Conservation (phyloP, 2,329 filamentous ascomycete genomes). For the Penicillium sp. region DNA sequence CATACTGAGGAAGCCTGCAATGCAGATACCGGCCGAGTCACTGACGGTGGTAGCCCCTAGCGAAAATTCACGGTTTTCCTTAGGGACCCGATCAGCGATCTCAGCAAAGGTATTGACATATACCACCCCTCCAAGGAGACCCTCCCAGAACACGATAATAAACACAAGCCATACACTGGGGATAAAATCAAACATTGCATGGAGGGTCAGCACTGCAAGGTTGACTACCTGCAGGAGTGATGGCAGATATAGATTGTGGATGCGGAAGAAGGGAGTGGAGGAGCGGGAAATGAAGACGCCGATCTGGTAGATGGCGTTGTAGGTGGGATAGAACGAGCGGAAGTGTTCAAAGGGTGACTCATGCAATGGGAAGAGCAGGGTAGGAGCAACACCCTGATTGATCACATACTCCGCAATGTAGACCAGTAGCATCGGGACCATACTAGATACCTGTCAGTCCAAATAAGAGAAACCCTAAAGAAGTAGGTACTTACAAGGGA, state of each 20-base stretch:
- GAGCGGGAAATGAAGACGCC: conserved; percentile 94
- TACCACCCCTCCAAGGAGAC: conserved; percentile 81
- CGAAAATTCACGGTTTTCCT: conserved; percentile 83
- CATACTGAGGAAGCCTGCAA: conserved; percentile 83
- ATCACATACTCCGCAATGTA: conserved; percentile 97
- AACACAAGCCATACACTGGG: conserved; percentile 87
- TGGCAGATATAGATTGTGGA: conserved; percentile 77
- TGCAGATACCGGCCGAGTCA: conserved; percentile 85
- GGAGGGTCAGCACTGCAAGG: conserved; percentile 67
- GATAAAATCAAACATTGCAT: conserved; percentile 77
- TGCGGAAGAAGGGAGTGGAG: conserved; percentile 80
- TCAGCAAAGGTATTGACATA: conserved; percentile 97
- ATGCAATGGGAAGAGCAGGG: conserved; percentile 77
- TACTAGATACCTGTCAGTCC: conserved; percentile 47
- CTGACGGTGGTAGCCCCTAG: conserved; percentile 87
- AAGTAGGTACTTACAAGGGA: conserved; percentile 54
- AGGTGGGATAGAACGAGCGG: conserved; percentile 90
- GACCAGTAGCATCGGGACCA: conserved; percentile 87
- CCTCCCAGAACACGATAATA: conserved; percentile 87
- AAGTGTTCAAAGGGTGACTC: conserved; percentile 76
- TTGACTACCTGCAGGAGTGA: conserved; percentile 81
- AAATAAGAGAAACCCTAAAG: background rate
- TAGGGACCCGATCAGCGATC: conserved; percentile 78
- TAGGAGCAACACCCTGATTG: conserved; percentile 90
- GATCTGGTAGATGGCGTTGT: conserved; percentile 89